Evolutionary conservation across 2,329 filamentous ascomycete species (phyloP).

Genomic region (Sporothrix globosa): DNA sequence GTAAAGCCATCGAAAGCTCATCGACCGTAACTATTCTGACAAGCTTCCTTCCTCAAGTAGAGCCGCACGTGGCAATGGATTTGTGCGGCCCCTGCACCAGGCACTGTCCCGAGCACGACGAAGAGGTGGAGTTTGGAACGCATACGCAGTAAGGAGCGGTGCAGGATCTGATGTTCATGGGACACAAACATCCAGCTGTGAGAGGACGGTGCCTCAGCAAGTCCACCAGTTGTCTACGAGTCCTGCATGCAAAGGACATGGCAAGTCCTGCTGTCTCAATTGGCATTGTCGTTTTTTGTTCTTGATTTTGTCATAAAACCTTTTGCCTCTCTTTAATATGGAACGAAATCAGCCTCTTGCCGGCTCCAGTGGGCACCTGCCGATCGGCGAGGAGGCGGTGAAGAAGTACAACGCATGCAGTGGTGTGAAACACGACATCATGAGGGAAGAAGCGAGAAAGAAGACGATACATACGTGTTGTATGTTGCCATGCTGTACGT

Average conservation of each 20-base stretch:
- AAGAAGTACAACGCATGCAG: neutral
- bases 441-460: neutral
- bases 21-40: neutral
- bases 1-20: too few species aligned
- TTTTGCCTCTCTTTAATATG: neutral
- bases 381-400: slow-evolving; percentile 23
- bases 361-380: neutral
- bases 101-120: neutral
- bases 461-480: neutral
- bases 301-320: neutral
- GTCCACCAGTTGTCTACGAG: neutral
- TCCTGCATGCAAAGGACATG: slow-evolving; percentile 1
- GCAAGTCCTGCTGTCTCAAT: neutral
- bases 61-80: slow-evolving; percentile 20
- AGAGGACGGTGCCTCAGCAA: neutral
- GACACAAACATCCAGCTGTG: slow-evolving; percentile 16
- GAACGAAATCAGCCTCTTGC: neutral
- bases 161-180: slow-evolving; percentile 5
- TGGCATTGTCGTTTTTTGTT: neutral
- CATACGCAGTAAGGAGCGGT: neutral
- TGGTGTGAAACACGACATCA: neutral
- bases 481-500: neutral
- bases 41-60: too few species aligned
- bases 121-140: slow-evolving; percentile 1
- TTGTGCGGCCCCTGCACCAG: slow-evolving; percentile 20